Conservation (phyloP, 495 filamentous ascomycete genomes). For the Usnea hakonensis region DNA sequence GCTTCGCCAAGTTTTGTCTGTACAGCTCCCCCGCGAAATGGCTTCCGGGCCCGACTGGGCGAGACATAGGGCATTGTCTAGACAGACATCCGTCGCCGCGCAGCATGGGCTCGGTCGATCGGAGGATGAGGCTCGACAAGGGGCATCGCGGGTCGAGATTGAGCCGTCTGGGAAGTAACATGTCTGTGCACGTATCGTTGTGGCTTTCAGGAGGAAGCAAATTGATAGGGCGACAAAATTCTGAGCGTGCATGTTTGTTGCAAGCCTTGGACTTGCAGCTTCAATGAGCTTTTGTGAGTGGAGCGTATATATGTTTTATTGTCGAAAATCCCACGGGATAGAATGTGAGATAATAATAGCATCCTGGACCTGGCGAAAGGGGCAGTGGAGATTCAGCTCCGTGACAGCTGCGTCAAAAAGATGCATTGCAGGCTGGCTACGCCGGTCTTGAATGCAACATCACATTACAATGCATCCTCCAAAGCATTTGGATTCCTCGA, state of each 20-base stretch:
- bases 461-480: no score
- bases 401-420: not conserved
- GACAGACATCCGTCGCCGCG: not conserved
- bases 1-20: not conserved
- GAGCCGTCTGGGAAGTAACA: constrained; percentile 1
- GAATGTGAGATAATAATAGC: not conserved
- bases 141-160: not conserved
- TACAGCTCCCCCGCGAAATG: not conserved
- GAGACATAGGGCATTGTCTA: not conserved
- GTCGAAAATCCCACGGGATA: not conserved
- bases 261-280: not conserved
- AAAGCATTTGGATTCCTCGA: no score
- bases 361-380: not conserved
- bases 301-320: not conserved
- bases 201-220: not conserved
- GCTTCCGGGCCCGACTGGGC: not conserved
- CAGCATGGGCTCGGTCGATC: not conserved
- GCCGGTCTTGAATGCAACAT: not conserved
- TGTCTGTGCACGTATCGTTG: not conserved
- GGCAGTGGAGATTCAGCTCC: not conserved
- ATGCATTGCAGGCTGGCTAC: not conserved
- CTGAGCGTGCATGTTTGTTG: not conserved
- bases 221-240: not conserved
- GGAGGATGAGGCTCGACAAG: not conserved
- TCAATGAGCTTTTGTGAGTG: not conserved